Evolutionary conservation across 1,139 yeast genomes (phyloP).

Genomic region (Lodderomyces metapsilosis): DNA sequence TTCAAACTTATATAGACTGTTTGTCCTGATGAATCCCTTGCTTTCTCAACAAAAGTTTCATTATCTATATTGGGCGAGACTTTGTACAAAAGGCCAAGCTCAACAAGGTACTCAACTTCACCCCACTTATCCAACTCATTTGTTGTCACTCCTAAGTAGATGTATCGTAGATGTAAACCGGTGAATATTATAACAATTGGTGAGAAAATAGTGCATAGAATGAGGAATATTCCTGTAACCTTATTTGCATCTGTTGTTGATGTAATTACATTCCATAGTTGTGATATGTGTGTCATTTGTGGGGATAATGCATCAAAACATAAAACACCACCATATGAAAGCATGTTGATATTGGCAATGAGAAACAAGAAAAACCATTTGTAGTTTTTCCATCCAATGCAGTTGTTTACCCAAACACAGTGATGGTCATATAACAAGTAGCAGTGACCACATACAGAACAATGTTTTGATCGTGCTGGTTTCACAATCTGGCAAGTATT

Average conservation of each 20-base stretch:
- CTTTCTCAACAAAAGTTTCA: constrained; percentile 18
- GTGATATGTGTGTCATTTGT: constrained; percentile 3
- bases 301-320: constrained; percentile 29
- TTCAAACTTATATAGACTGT: constrained; percentile 29
- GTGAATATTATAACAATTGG: constrained; percentile 58
- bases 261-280: constrained; percentile 26
- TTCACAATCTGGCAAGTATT: constrained; percentile 66
- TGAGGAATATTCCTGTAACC: constrained; percentile 49
- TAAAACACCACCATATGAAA: constrained; percentile 60
- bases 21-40: constrained; percentile 10
- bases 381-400: constrained; percentile 78
- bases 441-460: constrained; percentile 71
- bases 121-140: constrained; percentile 88
- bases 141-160: constrained; percentile 85
- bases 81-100: constrained; percentile 31
- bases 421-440: constrained; percentile 80
- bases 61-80: constrained; percentile 11
- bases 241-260: constrained; percentile 34
- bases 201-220: constrained; percentile 54
- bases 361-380: constrained; percentile 68
- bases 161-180: constrained; percentile 57
- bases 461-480: constrained; percentile 90
- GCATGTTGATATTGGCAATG: constrained; percentile 50
- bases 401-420: constrained; percentile 92
- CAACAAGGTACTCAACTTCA: constrained; percentile 59